Base-by-base conservation (phyloP, 2,329 filamentous ascomycete genomes). In the Ascochyta viciae-villosae region DNA sequence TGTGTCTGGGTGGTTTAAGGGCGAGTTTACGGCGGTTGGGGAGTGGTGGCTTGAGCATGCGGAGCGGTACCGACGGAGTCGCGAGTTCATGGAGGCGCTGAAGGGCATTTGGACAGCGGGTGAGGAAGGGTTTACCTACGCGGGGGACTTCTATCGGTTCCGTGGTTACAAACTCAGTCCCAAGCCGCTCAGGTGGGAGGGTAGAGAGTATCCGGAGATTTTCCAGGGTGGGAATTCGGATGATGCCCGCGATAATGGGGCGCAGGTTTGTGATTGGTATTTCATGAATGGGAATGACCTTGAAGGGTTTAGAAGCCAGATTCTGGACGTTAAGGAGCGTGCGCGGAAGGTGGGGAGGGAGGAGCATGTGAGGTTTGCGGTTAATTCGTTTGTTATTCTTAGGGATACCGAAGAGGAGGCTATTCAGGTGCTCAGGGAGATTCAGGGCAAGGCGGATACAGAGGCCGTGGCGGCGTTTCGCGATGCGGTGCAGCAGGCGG, bases 261-360 rank as follows among this genome's bases (percentile, higher is more conserved):
- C 78, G 0, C 66, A 75, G 22, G 81, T 79, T 3, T 77, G 74
- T 2, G 81, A 83, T 54, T 83, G 80, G 70, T 84, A 83, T 61
- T 84, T 83, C 62, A 83, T 83, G 81, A 84, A 83, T 61, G 81
- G 81, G n/a, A 83, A 83, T 62, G 81, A 82, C 2, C 76, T 83
- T 9, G 81, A 83, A 47, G 81, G 81, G 2, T 83, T 84, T 66
- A 76, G 80, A 39, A 69, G 71, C 9, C 81, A 84, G 63, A 83
- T 84, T 39, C 68, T 68, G 1, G 81, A 83, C 57, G 81, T 83
- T 4, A 78, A 77, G 50, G 76, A 76, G 41, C 74, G 80, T 0
- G 81, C 82, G 3, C 72, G 72, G 50, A 78, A 78, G 55, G 68
- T 77, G 10, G 78, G 78, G 9, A 76, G 81, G 2, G 77, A 77